These are phyloP conservation scores for Pisolithus sp. DNA, from an alignment of 768 basidiomycete species.

Conservation along the genomic window DNA sequence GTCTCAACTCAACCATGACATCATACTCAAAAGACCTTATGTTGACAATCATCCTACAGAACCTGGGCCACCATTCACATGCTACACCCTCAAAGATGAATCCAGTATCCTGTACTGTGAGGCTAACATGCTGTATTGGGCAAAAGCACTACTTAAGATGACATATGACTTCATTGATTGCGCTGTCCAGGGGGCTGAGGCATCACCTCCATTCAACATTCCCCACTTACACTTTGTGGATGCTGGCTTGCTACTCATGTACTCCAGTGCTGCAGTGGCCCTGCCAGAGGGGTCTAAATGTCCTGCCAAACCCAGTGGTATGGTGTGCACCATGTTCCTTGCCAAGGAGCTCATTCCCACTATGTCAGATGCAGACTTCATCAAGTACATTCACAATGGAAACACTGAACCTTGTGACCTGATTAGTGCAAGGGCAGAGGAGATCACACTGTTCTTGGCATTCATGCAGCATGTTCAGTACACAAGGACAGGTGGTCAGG, in stretches of 20 bases:
- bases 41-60: neutral
- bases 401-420: neutral
- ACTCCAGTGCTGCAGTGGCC: neutral
- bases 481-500: no score
- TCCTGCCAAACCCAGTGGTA: neutral
- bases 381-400: neutral
- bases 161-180: conserved; percentile 6
- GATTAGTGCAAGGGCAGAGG: neutral
- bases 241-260: neutral
- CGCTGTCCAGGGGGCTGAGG: neutral
- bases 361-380: no score
- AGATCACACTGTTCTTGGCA: neutral
- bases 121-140: conserved; percentile 7
- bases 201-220: conserved; percentile 2
- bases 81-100: neutral
- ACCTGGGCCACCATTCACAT: neutral
- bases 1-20: neutral
- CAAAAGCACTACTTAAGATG: conserved; percentile 2
- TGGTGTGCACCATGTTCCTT: neutral
- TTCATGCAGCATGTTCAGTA: neutral
- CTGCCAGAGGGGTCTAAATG: neutral
- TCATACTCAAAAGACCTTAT: conserved; percentile 1
- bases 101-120: no score
- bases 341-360: neutral
- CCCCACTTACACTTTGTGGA: conserved; percentile 6